Evolutionary conservation across 495 filamentous ascomycete species (phyloP), one percentile per base, ranked within the genome.

Genomic region (Aspergillus sclerotioniger): DNA sequence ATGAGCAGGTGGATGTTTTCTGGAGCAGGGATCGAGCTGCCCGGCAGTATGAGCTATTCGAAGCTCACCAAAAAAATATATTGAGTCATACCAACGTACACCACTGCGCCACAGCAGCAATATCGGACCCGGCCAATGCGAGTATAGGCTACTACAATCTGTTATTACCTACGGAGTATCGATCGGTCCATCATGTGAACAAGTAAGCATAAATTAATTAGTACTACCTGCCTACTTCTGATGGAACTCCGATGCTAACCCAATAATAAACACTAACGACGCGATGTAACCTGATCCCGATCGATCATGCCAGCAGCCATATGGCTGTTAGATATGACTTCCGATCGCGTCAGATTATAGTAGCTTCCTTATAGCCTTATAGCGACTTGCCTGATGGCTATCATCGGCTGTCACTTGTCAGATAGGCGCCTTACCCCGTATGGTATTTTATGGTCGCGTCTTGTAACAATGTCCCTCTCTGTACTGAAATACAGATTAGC

Each of bases 261-360:
- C 44, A 29, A n/a, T 25, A 50, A 28, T 50, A 32, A 50, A 50
- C 47, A 50, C 37, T 41, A 41, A n/a, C 29, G 47, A 31, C 25
- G 32, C 47, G 25, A 50, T 50, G 47, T 50, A 50, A 50, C 47
- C 47, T 50, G 47, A 50, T 25, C 47, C 47, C 47, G 47, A 50
- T 50, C 47, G 47, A 50, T 50, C 47, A 50, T 50, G 47, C 47
- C 47, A 50, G 25, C 29, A 50, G 47, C 47, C 47, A 50, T 50
- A 50, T 50, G 47, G 47, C 47, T 16, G 8, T 50, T 28, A 50
- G 47, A 50, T 50, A 50, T 32, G 31, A n/a, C 37, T n/a, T 41
- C 25, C 37, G 37, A 41, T 41, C 37, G 37, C 7, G 37, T 41
- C 37, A 41, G n/a, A 15, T 41, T 41, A 41, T 41, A 41, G 37